phyloP scores from a whole-genome alignment of 2,329 filamentous ascomycete species.

The Trichoderma polysporum region DNA sequence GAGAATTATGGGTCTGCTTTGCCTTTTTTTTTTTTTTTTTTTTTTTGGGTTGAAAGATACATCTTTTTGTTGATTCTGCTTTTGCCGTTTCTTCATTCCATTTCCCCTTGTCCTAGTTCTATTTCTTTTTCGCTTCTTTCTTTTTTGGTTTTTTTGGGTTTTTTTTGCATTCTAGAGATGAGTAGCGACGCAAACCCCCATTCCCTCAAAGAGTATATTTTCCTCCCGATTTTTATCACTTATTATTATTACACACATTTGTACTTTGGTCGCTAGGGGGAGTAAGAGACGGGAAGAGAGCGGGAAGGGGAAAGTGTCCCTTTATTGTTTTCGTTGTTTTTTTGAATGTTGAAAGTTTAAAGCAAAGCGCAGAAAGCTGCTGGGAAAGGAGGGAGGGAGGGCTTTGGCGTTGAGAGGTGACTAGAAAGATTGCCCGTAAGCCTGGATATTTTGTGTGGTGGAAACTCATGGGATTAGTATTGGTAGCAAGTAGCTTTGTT shows the following conservation, averaged over 20 bases:
- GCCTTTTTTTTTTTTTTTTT: constrained; percentile 26
- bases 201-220: constrained; percentile 29
- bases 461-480: constrained; percentile 19
- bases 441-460: constrained; percentile 22
- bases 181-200: constrained; percentile 29
- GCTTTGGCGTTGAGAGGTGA: constrained; percentile 9
- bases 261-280: not conserved
- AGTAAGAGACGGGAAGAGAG: constrained; percentile 1
- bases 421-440: constrained; percentile 19
- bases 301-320: not conserved
- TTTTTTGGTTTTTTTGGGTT: constrained; percentile 22
- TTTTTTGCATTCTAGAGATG: constrained; percentile 33
- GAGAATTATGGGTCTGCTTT: constrained; percentile 24
- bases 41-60: constrained; percentile 25
- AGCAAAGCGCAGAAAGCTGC: not conserved
- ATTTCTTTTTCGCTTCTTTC: constrained; percentile 23
- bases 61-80: constrained; percentile 22
- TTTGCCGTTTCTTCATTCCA: constrained; percentile 27
- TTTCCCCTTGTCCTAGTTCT: constrained; percentile 21
- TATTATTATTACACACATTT: constrained; percentile 4
- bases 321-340: constrained; percentile 13
- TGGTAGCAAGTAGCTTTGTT: constrained; percentile 2
- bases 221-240: not conserved
- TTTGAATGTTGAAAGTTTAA: not conserved
- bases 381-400: constrained; percentile 6